Conservation (phyloP, 2,329 filamentous ascomycete genomes). For the Penicillium sp. region DNA sequence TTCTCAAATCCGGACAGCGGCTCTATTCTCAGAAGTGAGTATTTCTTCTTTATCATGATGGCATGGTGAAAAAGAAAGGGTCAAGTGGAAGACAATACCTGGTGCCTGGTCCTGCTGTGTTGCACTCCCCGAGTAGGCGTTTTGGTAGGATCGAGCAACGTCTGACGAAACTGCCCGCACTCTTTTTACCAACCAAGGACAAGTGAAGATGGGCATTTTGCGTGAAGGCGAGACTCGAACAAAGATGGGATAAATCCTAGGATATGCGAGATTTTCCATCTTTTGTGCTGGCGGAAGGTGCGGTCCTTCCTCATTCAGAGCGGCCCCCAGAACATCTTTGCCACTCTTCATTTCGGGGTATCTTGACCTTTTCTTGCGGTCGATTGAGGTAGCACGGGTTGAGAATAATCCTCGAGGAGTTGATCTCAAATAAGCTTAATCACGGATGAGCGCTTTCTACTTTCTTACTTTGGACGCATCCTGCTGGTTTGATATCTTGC, state of each 20-base stretch:
- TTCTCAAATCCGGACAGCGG: conserved; percentile 7
- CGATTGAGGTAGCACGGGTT: not conserved
- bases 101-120: conserved; percentile 12
- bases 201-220: conserved; percentile 24
- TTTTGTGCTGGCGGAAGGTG: not conserved
- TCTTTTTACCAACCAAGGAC: conserved; percentile 25
- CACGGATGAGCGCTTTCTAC: too few relatives aligned
- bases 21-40: conserved; percentile 6
- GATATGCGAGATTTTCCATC: not conserved
- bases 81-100: not conserved
- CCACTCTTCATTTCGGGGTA: not conserved
- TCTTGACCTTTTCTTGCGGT: not conserved
- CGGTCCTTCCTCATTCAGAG: not conserved
- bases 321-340: not conserved
- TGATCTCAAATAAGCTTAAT: not conserved
- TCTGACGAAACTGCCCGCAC: conserved; percentile 12
- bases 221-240: not conserved
- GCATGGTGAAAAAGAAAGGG: not conserved
- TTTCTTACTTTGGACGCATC: too few relatives aligned
- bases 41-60: not conserved
- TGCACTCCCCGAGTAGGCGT: conserved; percentile 1
- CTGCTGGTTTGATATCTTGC: too few relatives aligned
- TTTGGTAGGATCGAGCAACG: conserved; percentile 11
- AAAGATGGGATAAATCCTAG: not conserved
- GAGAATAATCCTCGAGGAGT: not conserved